Percentiles rank a stretch among this genome's conserved stretches.
phyloP scores from a whole-genome alignment of 1,284 basidiomycete species.

The Fomitopsis betulina region DNA sequence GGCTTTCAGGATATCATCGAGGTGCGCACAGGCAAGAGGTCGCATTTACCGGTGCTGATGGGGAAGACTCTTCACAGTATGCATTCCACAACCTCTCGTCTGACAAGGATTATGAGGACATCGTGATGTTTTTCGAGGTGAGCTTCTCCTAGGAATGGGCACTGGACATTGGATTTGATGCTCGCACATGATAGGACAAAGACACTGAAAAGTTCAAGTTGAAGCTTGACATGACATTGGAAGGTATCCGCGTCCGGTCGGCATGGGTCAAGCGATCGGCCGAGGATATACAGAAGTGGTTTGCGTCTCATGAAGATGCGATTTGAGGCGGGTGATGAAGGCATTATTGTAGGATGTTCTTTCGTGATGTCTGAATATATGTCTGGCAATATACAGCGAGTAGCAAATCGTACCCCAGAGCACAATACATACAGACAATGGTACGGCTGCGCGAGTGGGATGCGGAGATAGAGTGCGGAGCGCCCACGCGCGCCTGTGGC shows the following conservation, averaged over 20 bases:
- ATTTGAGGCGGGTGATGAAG: no score
- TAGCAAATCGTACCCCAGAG: no score
- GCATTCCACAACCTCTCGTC: constrained; percentile 62
- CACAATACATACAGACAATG: no score
- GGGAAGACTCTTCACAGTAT: constrained; percentile 30
- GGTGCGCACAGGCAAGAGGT: constrained; percentile 30
- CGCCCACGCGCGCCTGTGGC: no score
- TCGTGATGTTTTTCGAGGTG: constrained; percentile 69
- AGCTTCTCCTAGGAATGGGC: background rate
- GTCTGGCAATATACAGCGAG: no score
- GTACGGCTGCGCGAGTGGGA: no score
- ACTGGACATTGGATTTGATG: constrained; percentile 10
- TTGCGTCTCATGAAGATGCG: background rate
- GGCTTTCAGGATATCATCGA: constrained; percentile 46
- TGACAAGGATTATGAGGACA: constrained; percentile 62
- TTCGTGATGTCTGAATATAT: no score
- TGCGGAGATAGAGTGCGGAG: background rate
- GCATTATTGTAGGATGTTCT: no score
- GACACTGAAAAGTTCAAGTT: constrained; percentile 64
- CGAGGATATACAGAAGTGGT: background rate
- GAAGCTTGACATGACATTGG: constrained; percentile 61
- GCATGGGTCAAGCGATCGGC: constrained; percentile 44
- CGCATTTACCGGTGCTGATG: background rate
- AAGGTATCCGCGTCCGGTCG: constrained; percentile 55
- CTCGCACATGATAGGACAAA: constrained; percentile 39